Percentiles rank a stretch among this genome's conserved stretches.
These are phyloP conservation scores for Paracoccidioides brasiliensis DNA, from an alignment of 2,329 filamentous ascomycete species.

Conservation along the genomic window DNA sequence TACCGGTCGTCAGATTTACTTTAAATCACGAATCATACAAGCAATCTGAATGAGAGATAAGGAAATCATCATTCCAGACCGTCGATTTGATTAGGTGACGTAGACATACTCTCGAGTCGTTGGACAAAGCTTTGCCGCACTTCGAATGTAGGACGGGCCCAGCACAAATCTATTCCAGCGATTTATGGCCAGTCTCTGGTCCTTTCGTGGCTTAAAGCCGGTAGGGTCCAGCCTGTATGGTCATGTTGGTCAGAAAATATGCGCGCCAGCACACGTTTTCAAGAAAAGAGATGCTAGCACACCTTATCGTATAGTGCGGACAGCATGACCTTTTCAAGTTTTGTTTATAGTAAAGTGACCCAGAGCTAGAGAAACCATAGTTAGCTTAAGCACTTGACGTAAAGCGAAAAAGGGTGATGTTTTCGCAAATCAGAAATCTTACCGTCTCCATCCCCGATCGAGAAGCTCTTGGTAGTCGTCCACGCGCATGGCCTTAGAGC, in stretches of 20 bases:
- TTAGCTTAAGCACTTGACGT: conserved; percentile 2
- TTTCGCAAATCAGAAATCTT: conserved; percentile 9
- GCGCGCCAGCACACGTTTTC: neutral
- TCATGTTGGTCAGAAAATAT: neutral
- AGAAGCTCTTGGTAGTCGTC: conserved; percentile 37
- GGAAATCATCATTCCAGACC: too few relatives aligned
- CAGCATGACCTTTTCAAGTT: conserved; percentile 68
- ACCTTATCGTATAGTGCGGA: conserved; percentile 56
- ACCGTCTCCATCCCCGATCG: conserved; percentile 39
- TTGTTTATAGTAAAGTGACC: conserved; percentile 38
- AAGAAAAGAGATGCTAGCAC: conserved; percentile 1
- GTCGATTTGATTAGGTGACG: too few relatives aligned
- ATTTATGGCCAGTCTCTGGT: conserved; percentile 37
- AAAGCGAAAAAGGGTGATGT: conserved; percentile 2
- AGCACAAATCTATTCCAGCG: conserved; percentile 36
- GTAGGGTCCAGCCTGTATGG: conserved; percentile 28
- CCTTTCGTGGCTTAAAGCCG: conserved; percentile 31
- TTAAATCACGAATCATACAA: conserved; percentile 4
- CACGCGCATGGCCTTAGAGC: conserved; percentile 30
- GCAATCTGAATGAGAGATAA: too few relatives aligned
- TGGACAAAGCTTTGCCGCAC: conserved; percentile 34
- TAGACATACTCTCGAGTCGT: conserved; percentile 27
- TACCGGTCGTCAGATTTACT: too few relatives aligned
- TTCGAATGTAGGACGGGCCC: conserved; percentile 35
- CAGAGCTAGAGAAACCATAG: conserved; percentile 26